Evolutionary conservation across 345 rosid genomes (phyloP), one percentile per base, ranked within the genome.

Genomic region (Eutrema heterophyllum): DNA sequence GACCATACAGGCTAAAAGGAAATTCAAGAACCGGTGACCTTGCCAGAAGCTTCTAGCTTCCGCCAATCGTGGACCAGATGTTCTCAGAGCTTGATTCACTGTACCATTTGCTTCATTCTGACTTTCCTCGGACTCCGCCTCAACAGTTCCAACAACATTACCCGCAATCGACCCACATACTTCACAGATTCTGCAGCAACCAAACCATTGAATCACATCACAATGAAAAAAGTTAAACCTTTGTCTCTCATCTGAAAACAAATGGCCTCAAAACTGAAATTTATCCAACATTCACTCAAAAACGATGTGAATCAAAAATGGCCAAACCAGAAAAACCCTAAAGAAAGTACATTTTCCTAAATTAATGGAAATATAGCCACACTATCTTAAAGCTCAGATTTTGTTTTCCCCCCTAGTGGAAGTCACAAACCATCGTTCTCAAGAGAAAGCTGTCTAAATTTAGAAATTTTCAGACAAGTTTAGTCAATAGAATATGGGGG

Each of bases 1-100:
- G 27, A 93, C 96, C 93, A 93, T 93, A 58, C 95, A 90, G 4
- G 97, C 97, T 14, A 93, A 84, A 29, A 93, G 87, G 82, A 93
- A 90, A 78, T 90, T 93, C 75, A 93, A 82, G 85, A 90, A 87
- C 50, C 91, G 79, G 58, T 88, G 96, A 12, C 97, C 98, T 64
- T 83, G 90, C 95, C 93, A 88, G 66, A 88, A 88, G 84, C 77
- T 84, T 70, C 86, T 77, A 21, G 75, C 71, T 60, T 86, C 89
- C 2, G 63, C 55, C 4, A 80, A 73, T 51, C 76, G 82, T 9
- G 70, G 53, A 4, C 75, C 68, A 3, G 82, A 50, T 5, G 83
- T 41, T 44, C 79, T 51, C 26, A 66, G 30, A 35, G 86, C 58
- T 71, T 78, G 74, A 27, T 78, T 68, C 45, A 83, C 62, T 3